A percentile compares a stretch with the other conserved stretches of the same genome.
These are phyloP conservation scores for Alnus rubra DNA, from an alignment of 306 rosid genomes.

Conservation along the genomic window DNA sequence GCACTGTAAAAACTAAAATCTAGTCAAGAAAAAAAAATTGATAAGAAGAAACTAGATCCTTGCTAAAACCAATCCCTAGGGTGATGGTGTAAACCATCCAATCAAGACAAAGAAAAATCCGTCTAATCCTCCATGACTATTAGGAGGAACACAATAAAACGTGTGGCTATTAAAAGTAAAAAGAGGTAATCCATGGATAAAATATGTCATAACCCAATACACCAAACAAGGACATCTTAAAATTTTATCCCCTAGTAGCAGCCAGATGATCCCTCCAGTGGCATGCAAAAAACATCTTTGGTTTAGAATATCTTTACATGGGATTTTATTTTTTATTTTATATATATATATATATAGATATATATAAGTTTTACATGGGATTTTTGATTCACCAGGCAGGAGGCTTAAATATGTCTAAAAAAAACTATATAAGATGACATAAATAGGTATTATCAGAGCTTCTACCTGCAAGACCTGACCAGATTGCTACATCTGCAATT, in stretches of 20 bases:
- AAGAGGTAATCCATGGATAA: background rate
- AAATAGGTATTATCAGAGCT: conserved; percentile 1
- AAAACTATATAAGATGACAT: background rate
- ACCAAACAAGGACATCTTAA: background rate
- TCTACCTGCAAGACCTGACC: conserved; percentile 89
- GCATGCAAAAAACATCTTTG: background rate
- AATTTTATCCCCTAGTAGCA: background rate
- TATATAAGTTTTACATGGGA: too few species aligned
- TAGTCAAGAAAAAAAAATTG: background rate
- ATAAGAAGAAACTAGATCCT: background rate
- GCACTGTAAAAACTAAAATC: background rate
- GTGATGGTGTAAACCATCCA: background rate
- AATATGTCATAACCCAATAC: background rate
- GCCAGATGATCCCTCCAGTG: background rate
- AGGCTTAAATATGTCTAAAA: conserved; percentile 1
- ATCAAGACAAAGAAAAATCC: background rate
- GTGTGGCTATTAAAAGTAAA: background rate
- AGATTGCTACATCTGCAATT: conserved; percentile 82
- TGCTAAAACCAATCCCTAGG: background rate
- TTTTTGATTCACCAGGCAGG: conserved; percentile 8
- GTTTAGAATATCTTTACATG: background rate
- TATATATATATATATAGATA: too few species aligned
- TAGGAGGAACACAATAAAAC: background rate
- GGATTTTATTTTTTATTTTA: too few species aligned
- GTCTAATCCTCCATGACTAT: background rate